A percentile compares a stretch with the other conserved stretches of the same genome.
These are phyloP conservation scores for Peronosclerospora sorghi DNA, from an alignment of 352 stramenopile species.

Conservation along the genomic window DNA sequence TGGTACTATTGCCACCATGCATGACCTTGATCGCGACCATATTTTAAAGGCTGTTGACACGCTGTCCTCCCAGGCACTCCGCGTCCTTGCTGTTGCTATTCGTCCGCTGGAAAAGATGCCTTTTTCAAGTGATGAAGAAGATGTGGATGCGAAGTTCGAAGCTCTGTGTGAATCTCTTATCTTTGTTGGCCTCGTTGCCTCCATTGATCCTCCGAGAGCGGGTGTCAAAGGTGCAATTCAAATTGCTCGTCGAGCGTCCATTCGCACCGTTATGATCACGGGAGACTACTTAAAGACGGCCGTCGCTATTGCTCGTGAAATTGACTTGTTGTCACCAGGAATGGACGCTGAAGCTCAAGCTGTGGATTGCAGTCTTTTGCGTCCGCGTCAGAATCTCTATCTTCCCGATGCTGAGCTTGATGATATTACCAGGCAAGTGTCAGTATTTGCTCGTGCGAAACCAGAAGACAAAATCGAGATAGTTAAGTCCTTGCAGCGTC, in stretches of 20 bases:
- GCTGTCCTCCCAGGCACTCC: conserved; percentile 54
- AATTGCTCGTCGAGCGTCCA: conserved; percentile 35
- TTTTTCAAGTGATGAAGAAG: conserved; percentile 36
- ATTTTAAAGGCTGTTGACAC: conserved; percentile 46
- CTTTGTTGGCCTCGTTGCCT: conserved; percentile 89
- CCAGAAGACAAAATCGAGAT: conserved; percentile 94
- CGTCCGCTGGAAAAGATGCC: conserved; percentile 37
- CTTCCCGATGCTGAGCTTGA: conserved; percentile 69
- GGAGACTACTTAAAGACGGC: conserved; percentile 93
- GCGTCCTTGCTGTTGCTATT: conserved; percentile 86
- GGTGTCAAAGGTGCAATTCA: conserved; percentile 54
- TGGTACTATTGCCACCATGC: conserved; percentile 29
- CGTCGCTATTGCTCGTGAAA: conserved; percentile 85
- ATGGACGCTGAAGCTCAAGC: conserved; percentile 41
- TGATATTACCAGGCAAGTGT: conserved; percentile 55
- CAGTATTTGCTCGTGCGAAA: conserved; percentile 93
- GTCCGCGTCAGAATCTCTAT: conserved; percentile 32
- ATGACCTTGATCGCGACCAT: conserved; percentile 19
- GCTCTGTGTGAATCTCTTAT: conserved; percentile 61
- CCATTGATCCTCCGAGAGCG: conserved; percentile 65
- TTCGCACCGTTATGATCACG: conserved; percentile 87
- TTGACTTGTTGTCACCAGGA: conserved; percentile 69
- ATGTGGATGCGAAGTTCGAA: conserved; percentile 46
- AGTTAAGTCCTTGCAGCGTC: conserved; percentile 87
- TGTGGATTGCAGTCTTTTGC: conserved; percentile 55